These are phyloP conservation scores for Leccinellum luteum DNA, from an alignment of 768 basidiomycete species.

Conservation along the genomic window DNA sequence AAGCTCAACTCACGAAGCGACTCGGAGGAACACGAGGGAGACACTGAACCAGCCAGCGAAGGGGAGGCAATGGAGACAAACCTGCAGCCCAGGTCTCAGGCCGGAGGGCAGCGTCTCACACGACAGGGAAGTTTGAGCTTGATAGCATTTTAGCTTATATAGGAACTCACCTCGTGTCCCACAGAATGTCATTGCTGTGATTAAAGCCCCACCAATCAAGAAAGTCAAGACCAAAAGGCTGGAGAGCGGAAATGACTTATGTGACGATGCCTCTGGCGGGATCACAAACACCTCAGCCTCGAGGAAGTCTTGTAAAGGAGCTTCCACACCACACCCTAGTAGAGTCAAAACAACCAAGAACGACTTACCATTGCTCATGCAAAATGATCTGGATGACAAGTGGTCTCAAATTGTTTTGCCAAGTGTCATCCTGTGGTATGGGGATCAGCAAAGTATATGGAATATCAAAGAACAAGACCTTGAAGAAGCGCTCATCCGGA, in stretches of 20 bases:
- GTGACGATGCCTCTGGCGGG: background rate
- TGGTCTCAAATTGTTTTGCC: background rate
- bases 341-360: background rate
- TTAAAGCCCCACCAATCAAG: background rate
- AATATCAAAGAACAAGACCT: background rate
- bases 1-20: background rate
- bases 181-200: too few relatives aligned
- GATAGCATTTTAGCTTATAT: too few relatives aligned
- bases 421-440: background rate
- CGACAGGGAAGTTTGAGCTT: background rate
- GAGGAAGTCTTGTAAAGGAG: background rate
- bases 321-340: background rate
- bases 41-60: background rate
- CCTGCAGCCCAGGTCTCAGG: background rate
- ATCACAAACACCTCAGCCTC: background rate
- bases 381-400: background rate
- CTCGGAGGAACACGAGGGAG: background rate
- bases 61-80: background rate
- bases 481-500: background rate
- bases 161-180: too few relatives aligned
- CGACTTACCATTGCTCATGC: background rate
- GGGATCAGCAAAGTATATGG: background rate
- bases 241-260: background rate
- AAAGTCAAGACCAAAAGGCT: background rate
- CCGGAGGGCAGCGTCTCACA: background rate